Base-by-base conservation (phyloP, 345 rosid genomes). In the Eutrema yunnanense region DNA sequence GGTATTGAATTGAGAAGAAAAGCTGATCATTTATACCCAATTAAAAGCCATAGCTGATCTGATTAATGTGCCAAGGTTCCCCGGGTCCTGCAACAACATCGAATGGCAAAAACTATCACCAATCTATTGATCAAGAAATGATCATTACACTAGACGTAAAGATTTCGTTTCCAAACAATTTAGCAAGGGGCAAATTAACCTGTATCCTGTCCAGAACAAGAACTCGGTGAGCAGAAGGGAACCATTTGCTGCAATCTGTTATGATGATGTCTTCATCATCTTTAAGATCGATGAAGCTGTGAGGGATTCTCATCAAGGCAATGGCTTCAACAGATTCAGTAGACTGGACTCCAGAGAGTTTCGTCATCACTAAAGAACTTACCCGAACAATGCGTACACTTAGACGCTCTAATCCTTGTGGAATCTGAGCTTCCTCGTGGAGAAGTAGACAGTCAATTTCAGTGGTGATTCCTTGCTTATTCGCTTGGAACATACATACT, bases 31-130 rank as follows among this genome's bases (percentile, higher is more conserved):
- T 47, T 38, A 49, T 81, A 90, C 98, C 97, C 98, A 94, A 56
- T 79, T 81, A 82, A 94, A 94, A 37, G 97, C 96, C 73, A 86
- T 81, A 63, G 96, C 95, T 58, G 98, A 88, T 81, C 98, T 86
- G 57, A 94, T 80, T 71, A 91, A 75, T 16, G 97, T 87, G 9
- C 98, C 98, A 2, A 94, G 92, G 80, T 94, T 94, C 65, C 98
- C 98, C 2, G 93, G 96, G 67, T 94, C 97, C 96, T 93, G 88
- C 83, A 84, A 51, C 59, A 69, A 74, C 50, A 65, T 26, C 5
- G 33, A 33, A 32, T 3, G 10, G 0, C 14, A 43, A 30, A 42
- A 19, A 19, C 22, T 54, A 55, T 55, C 30, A 68, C 52, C 34
- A 36, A 65, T 37, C 55, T 8, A 54, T 38, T 51, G 38, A 12